Percentiles rank a stretch among this genome's conserved stretches.
phyloP scores from a whole-genome alignment of 1,284 basidiomycete species.

The Pseudozyma thailandica region DNA sequence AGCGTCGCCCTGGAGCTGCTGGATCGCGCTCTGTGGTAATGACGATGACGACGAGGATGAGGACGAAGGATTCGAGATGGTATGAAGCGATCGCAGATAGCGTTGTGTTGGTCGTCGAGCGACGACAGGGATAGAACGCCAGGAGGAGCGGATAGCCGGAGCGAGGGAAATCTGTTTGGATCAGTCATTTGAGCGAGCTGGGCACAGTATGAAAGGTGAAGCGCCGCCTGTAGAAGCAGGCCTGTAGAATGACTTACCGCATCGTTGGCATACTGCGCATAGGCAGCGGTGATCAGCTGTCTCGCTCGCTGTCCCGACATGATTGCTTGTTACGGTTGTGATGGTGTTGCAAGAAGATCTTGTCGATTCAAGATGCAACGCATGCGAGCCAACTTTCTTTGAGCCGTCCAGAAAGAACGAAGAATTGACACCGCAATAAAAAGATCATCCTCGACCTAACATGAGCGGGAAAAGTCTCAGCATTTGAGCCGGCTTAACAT shows the following conservation, averaged over 20 bases:
- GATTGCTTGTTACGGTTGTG: constrained; percentile 7
- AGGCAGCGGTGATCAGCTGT: constrained; percentile 51
- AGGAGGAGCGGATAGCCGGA: constrained; percentile 13
- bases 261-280: constrained; percentile 52
- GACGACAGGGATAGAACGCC: neutral
- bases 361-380: neutral
- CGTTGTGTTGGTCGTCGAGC: neutral
- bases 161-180: constrained; percentile 33
- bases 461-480: too few relatives aligned
- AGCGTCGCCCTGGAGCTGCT: constrained; percentile 44
- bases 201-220: neutral
- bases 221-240: neutral
- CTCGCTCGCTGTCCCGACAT: constrained; percentile 49
- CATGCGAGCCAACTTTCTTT: constrained; percentile 1
- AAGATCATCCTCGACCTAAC: too few relatives aligned
- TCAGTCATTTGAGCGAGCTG: constrained; percentile 44
- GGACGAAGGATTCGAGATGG: neutral
- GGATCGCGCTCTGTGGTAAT: constrained; percentile 39
- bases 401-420: neutral
- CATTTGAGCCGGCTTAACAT: too few relatives aligned
- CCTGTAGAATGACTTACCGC: constrained; percentile 24
- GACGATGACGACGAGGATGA: constrained; percentile 4
- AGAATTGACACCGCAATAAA: too few relatives aligned
- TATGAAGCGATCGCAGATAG: neutral
- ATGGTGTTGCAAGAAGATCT: neutral